Evolutionary conservation across 768 basidiomycete genomes (phyloP), one percentile per base, ranked within the genome.

Genomic region (Amanita thiersii): DNA sequence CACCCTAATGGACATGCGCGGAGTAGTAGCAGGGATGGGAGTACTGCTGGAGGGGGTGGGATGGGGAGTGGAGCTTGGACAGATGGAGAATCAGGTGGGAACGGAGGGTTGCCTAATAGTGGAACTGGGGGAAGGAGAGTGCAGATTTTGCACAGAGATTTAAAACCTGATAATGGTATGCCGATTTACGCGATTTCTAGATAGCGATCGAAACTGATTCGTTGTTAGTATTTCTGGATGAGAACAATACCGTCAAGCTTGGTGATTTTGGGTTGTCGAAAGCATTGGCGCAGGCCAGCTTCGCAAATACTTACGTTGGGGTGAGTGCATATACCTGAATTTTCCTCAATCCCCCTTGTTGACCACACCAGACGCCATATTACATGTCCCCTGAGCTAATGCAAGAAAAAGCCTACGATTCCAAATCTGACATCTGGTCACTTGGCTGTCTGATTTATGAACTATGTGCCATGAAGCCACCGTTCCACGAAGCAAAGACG

Each of bases 351-450:
- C 26, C 2, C 19, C 24, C 14, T 36, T 37, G 31, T 26, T 25
- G 14, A 18, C 34, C 14, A 34, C 21, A 24, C 47, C 42, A 97
- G 92, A 99, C 96, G 2, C 96, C 96, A 2, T 93, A 98, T 58
- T 98, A 99, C 66, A 98, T 99, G 96, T 96, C 92, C 1, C 96
- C 96, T 0, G 94, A 99, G 60, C 73, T 98, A 24, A 90, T 97
- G 77, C 89, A 88, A 65, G 94, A 98, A 57, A 92, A 89, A 57
- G 79, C 89, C 2, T 99, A 99, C 62, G 96, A 97, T 63, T 85
- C 89, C 5, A 99, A 98, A 64, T 91, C 88, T 0, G 96, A 99
- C 55, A 97, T 99, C 36, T 99, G 96, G 96, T 93, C 90, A 3
- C 72, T 98, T 20, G 96, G 96, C 1, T 99, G 96, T 62, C 72